phyloP scores from a whole-genome alignment of 2,329 filamentous ascomycete species.

The Ustulina deusta region DNA sequence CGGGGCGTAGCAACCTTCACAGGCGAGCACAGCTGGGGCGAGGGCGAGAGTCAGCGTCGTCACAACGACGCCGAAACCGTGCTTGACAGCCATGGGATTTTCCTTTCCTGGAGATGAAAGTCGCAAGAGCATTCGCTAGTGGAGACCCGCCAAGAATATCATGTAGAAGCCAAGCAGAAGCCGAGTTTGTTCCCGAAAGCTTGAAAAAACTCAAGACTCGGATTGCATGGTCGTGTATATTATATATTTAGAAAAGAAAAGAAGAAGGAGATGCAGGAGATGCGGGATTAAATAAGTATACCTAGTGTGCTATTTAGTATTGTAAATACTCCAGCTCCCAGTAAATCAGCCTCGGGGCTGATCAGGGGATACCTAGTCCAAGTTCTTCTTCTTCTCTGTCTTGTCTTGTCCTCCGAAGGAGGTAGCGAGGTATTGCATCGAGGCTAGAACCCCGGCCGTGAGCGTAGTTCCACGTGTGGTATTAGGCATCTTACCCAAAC shows the following conservation, averaged over 20 bases:
- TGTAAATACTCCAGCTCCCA: neutral
- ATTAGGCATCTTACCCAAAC: conserved; percentile 20
- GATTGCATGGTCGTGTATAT: neutral
- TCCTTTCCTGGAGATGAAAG: neutral
- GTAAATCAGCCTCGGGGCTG: neutral
- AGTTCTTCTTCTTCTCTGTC: neutral
- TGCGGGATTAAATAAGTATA: conserved; percentile 7
- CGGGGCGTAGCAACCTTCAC: conserved; percentile 58
- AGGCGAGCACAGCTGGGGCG: conserved; percentile 50
- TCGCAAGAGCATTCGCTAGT: neutral
- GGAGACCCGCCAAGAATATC: conserved; percentile 15
- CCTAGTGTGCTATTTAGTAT: neutral
- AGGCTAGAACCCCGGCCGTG: neutral
- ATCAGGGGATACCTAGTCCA: neutral
- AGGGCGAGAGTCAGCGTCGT: conserved; percentile 37
- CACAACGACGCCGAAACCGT: conserved; percentile 23
- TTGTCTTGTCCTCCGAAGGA: conserved; percentile 7
- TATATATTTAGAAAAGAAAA: neutral
- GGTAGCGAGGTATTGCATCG: neutral
- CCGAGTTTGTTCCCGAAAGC: conserved; percentile 2
- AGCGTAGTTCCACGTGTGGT: conserved; percentile 21
- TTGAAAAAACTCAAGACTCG: neutral
- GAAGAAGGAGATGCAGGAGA: no score
- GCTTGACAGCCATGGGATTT: conserved; percentile 29
- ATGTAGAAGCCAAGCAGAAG: neutral